Percentiles rank a stretch among this genome's conserved stretches.
These are phyloP conservation scores for Omphalea diandra DNA, from an alignment of 441 rosid genomes.

Conservation along the genomic window DNA sequence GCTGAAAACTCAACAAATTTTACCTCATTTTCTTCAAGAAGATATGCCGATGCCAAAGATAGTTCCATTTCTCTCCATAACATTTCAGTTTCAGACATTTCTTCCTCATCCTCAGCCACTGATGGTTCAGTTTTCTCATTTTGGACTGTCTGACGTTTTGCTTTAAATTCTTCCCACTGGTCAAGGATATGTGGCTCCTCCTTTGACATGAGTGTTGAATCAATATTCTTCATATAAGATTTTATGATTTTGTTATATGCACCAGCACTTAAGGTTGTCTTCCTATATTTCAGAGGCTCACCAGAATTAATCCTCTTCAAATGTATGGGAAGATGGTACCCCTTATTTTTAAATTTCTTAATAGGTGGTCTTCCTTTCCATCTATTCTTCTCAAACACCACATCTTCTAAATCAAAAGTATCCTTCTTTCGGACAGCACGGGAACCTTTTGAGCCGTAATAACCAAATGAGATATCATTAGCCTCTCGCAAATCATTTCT, in stretches of 20 bases:
- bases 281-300: constrained; percentile 37
- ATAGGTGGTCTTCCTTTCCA: constrained; percentile 36
- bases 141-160: constrained; percentile 28
- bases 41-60: constrained; percentile 66
- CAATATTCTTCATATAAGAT: constrained; percentile 74
- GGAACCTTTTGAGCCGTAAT: constrained; percentile 23
- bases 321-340: constrained; percentile 29
- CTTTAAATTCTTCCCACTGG: constrained; percentile 71
- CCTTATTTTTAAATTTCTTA: constrained; percentile 31
- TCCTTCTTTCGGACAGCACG: constrained; percentile 24
- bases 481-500: constrained; percentile 18
- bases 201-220: constrained; percentile 45
- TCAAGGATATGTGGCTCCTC: constrained; percentile 57
- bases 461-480: constrained; percentile 24
- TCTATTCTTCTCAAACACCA: constrained; percentile 42
- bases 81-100: constrained; percentile 64
- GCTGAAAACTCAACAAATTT: neutral
- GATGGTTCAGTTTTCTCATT: constrained; percentile 30
- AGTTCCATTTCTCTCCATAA: constrained; percentile 94
- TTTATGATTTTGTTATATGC: constrained; percentile 73
- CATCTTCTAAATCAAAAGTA: constrained; percentile 41
- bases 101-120: constrained; percentile 52
- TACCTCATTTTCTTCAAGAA: constrained; percentile 83
- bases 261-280: constrained; percentile 62
- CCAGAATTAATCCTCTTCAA: constrained; percentile 26